These are phyloP conservation scores for Solanum sitiens DNA, from an alignment of 257 asterid genomes.

Conservation along the genomic window DNA sequence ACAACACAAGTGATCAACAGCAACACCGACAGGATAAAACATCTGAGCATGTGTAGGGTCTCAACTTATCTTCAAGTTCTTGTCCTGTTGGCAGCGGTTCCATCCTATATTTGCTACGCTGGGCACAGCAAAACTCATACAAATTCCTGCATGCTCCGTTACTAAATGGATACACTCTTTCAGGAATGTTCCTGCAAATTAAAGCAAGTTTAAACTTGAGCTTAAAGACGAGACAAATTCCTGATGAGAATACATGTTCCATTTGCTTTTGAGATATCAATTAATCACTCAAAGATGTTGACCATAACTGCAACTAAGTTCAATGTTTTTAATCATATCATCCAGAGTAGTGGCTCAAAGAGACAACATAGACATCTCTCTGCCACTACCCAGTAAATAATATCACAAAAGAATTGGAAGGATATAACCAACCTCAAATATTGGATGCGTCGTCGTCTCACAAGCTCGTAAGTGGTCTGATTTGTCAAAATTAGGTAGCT, in stretches of 20 bases:
- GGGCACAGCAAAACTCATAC: conserved; percentile 52
- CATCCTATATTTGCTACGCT: conserved; percentile 38
- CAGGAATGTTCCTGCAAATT: conserved; percentile 65
- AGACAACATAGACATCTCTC: not conserved
- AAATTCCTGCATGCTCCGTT: conserved; percentile 82
- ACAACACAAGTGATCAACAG: conserved; percentile 12
- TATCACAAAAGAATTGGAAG: not conserved
- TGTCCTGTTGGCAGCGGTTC: conserved; percentile 59
- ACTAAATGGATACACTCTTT: conserved; percentile 84
- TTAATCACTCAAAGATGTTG: not conserved
- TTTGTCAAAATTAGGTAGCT: conserved; percentile 89
- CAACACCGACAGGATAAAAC: conserved; percentile 75
- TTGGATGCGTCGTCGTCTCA: conserved; percentile 69
- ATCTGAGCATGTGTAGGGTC: conserved; percentile 70
- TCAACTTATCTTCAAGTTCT: conserved; percentile 63
- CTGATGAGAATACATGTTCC: not conserved
- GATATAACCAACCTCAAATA: conserved; percentile 59
- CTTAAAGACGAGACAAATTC: not conserved
- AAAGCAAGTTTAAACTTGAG: not conserved
- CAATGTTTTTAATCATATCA: not conserved
- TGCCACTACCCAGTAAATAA: not conserved
- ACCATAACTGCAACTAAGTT: not conserved
- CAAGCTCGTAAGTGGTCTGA: conserved; percentile 96
- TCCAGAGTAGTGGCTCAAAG: not conserved
- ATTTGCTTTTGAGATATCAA: not conserved